These are phyloP conservation scores for Cadophora sp. DNA, from an alignment of 2,329 filamentous ascomycete species.

Conservation along the genomic window DNA sequence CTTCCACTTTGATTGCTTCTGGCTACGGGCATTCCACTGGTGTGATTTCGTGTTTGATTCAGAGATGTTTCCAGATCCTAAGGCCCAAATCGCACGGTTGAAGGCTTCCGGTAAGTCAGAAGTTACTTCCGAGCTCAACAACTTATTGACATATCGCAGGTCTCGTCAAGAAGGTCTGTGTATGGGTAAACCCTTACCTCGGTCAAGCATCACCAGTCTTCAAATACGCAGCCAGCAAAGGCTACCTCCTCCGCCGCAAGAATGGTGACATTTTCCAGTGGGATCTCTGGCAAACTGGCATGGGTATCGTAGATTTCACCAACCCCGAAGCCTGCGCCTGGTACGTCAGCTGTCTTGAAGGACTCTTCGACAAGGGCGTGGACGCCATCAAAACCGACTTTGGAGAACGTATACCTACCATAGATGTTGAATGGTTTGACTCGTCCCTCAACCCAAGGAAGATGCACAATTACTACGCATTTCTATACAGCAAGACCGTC, in stretches of 20 bases:
- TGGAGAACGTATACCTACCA: conserved; percentile 64
- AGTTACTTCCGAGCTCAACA: conserved; percentile 41
- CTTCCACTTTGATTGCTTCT: conserved; percentile 70
- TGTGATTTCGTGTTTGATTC: conserved; percentile 67
- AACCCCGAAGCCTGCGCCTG: conserved; percentile 64
- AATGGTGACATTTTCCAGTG: conserved; percentile 67
- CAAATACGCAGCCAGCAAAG: conserved; percentile 59
- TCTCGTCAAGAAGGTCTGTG: conserved; percentile 53
- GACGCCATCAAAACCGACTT: conserved; percentile 71
- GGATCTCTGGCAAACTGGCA: conserved; percentile 70
- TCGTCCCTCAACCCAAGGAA: conserved; percentile 55
- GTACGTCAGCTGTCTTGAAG: conserved; percentile 58
- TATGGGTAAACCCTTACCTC: conserved; percentile 70
- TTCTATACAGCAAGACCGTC: conserved; percentile 66
- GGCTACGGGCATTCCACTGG: conserved; percentile 69
- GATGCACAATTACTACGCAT: conserved; percentile 71
- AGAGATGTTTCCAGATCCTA: conserved; percentile 63
- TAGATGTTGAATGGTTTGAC: conserved; percentile 61
- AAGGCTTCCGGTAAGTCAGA: conserved; percentile 51
- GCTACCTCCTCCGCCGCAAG: conserved; percentile 64
- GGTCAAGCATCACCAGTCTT: conserved; percentile 66
- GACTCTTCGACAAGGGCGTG: conserved; percentile 63
- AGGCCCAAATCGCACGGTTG: conserved; percentile 58
- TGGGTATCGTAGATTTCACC: conserved; percentile 68
- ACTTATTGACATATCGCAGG: conserved; percentile 55